Base-by-base conservation (phyloP, 2,329 filamentous ascomycete genomes). In the Nothomitra cinnamomea region DNA sequence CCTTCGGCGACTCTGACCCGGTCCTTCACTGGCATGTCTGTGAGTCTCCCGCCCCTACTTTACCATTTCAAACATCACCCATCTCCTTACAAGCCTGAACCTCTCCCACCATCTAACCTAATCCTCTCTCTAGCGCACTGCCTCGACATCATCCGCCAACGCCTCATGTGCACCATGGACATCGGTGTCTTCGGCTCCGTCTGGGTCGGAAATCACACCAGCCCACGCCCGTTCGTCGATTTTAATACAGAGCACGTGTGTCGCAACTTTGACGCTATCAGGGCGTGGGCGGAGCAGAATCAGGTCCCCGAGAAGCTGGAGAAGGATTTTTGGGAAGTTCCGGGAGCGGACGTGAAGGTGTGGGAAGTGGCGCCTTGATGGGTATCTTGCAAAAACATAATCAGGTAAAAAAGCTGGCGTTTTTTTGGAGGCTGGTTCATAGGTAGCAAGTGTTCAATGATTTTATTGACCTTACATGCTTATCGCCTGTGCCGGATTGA, bases 21-120 rank as follows among this genome's bases (percentile, higher is more conserved):
- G 73, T 81, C 43, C 63, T 82, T 5, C 70, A 69, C 22, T 67
- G 71, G 1, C 79, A 83, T 60, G 69, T 79, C 58, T 76, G 77
- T 80, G 66, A 64, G 75, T 70, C 17, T 22, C 42, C 42, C 6
- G n/a, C n/a, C n/a, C n/a, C n/a, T n/a, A n/a, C n/a, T n/a, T n/a
- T n/a, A n/a, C n/a, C n/a, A n/a, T n/a, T n/a, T n/a, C n/a, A n/a
- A n/a, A n/a, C n/a, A n/a, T n/a, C n/a, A n/a, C n/a, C n/a, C n/a
- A n/a, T n/a, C n/a, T n/a, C n/a, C n/a, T n/a, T n/a, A n/a, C n/a
- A n/a, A n/a, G n/a, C n/a, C n/a, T n/a, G n/a, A n/a, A n/a, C n/a
- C n/a, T n/a, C n/a, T n/a, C n/a, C n/a, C n/a, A n/a, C n/a, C n/a
- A n/a, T n/a, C n/a, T n/a, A n/a, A n/a, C n/a, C n/a, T n/a, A n/a